Base-by-base conservation (phyloP, 169 alveolate species). In the Ophryocystis elektroscirrha region DNA sequence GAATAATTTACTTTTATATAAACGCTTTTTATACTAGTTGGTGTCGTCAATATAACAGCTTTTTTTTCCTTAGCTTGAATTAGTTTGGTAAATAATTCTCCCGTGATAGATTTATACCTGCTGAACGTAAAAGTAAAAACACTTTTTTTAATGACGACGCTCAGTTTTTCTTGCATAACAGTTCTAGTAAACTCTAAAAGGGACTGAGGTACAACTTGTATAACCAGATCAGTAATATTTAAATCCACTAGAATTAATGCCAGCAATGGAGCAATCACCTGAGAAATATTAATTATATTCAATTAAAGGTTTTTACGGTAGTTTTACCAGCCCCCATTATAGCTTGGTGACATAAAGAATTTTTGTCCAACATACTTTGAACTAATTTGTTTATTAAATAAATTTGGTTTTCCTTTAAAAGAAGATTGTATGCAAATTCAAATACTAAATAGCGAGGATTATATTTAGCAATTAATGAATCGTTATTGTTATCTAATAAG, bases 271-370 rank as follows among this genome's bases (percentile, higher is more conserved):
- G 78, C 59, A 16, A 73, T 53, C 24, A 50, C 56, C 20, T 61
- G 50, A 12, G n/a, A 32, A 32, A 12, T 12, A 12, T n/a, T 32
- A n/a, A 32, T 32, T 32, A n/a, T 32, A n/a, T 32, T 32, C 39
- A 12, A 12, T 12, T 12, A 32, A n/a, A 32, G 39, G 39, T 32
- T 7, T 71, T 71, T 19, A 83, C 90, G 0, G 90, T 83, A 22
- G 93, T 83, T 71, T 83, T 83, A 9, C 93, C 93, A 3, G 84
- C 85, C 29, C 93, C 93, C 93, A 83, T 83, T 28, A 83, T 76
- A 84, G 80, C 78, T 65, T 83, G 93, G 63, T 83, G 87, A 51
- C 89, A 78, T 48, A 78, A 64, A 53, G 84, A 72, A 41, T 49
- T 56, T 27, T 77, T 81, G n/a, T 42, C 61, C 44, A 51, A 56